A percentile compares a stretch with the other conserved stretches of the same genome.
phyloP scores from a whole-genome alignment of 306 rosid genomes.

The Cucurbita moschata region DNA sequence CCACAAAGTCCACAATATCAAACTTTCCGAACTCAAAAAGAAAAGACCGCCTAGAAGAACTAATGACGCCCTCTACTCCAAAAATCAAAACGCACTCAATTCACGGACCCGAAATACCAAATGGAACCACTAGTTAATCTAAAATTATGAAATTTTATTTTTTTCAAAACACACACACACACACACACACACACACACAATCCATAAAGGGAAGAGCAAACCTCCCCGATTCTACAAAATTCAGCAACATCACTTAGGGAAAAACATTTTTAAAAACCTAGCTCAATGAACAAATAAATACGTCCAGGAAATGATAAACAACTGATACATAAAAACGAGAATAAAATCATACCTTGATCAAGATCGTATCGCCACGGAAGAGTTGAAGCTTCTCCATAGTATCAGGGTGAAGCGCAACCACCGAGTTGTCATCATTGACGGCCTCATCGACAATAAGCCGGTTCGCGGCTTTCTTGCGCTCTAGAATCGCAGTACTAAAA shows the following conservation, averaged over 20 bases:
- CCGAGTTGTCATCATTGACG: slow-evolving; percentile 49
- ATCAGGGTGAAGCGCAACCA: slow-evolving; percentile 42
- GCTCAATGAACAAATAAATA: background rate
- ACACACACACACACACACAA: background rate
- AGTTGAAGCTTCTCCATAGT: slow-evolving; percentile 64
- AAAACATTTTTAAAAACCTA: background rate
- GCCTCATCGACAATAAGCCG: slow-evolving; percentile 71
- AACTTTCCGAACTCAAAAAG: background rate
- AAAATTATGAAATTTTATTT: background rate
- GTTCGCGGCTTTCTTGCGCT: slow-evolving; percentile 65
- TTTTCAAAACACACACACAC: background rate
- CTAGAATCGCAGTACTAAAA: slow-evolving; percentile 55
- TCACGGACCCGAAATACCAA: slow-evolving; percentile 1
- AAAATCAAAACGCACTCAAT: background rate
- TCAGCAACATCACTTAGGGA: background rate
- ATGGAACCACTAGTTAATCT: background rate
- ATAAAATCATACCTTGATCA: slow-evolving; percentile 36
- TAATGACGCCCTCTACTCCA: background rate
- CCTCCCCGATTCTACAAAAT: background rate
- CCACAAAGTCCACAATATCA: background rate
- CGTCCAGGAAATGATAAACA: background rate
- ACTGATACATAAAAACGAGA: background rate
- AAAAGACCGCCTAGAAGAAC: background rate
- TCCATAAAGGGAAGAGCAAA: background rate
- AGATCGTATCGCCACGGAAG: slow-evolving; percentile 57